Evolutionary conservation across 106 monocot species (phyloP).

Genomic region (Ottelia alismoides): DNA sequence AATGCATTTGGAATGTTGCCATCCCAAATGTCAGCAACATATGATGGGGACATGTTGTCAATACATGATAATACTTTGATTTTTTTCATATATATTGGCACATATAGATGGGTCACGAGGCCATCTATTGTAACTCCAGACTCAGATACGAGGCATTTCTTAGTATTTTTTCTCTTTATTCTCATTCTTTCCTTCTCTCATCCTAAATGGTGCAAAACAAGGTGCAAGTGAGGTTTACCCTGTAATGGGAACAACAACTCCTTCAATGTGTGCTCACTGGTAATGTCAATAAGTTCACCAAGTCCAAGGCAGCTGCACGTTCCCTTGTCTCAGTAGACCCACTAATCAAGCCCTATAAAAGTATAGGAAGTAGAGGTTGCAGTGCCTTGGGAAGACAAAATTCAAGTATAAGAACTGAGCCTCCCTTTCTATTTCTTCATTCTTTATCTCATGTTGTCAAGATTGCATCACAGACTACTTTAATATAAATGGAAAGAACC

Average conservation of each 20-base stretch:
- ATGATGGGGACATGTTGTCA: too few species aligned
- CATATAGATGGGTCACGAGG: too few species aligned
- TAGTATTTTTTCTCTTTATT: too few species aligned
- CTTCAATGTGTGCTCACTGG: conserved; percentile 84
- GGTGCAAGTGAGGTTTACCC: conserved; percentile 55
- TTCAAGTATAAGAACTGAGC: conserved; percentile 64
- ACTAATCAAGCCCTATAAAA: conserved; percentile 92
- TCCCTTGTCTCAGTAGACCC: conserved; percentile 89
- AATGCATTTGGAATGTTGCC: too few species aligned
- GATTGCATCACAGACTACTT: conserved; percentile 89
- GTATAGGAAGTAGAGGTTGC: conserved; percentile 89
- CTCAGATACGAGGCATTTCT: too few species aligned
- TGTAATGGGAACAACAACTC: conserved; percentile 94
- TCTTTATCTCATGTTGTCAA: conserved; percentile 97
- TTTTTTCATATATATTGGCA: too few species aligned
- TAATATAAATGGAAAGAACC: conserved; percentile 64
- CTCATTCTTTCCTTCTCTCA: too few species aligned
- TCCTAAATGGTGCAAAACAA: too few species aligned
- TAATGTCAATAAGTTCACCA: conserved; percentile 94
- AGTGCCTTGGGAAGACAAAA: conserved; percentile 98
- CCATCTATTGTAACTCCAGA: too few species aligned
- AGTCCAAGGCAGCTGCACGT: conserved; percentile 85
- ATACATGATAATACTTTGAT: too few species aligned
- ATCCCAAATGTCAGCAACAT: too few species aligned
- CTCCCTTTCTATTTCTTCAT: conserved; percentile 89